These are phyloP conservation scores for Ceratobasidium sp. DNA, from an alignment of 1,284 basidiomycete species.

Conservation along the genomic window DNA sequence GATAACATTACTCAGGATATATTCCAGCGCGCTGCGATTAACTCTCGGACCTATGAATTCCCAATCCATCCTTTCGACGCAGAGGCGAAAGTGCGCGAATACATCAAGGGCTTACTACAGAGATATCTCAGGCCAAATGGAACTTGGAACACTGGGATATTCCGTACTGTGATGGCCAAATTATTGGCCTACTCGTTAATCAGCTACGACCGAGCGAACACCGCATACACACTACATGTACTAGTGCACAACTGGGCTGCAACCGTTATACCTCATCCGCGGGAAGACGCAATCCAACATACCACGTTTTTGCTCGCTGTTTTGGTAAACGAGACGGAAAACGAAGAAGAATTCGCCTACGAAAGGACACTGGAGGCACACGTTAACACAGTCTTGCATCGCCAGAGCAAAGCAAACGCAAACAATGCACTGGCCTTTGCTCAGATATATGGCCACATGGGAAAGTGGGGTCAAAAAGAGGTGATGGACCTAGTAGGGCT, in stretches of 20 bases:
- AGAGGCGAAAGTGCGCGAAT: neutral
- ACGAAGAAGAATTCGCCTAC: neutral
- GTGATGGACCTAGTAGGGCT: neutral
- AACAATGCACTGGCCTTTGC: conserved; percentile 2
- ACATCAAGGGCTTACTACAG: neutral
- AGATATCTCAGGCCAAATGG: neutral
- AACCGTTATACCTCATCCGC: neutral
- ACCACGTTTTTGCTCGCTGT: neutral
- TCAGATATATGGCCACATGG: neutral
- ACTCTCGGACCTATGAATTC: neutral
- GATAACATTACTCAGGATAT: neutral
- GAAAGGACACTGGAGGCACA: neutral
- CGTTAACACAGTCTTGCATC: neutral
- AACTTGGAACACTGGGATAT: neutral
- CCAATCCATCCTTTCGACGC: neutral
- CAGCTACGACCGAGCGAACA: conserved; percentile 8
- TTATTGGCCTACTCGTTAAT: conserved; percentile 4
- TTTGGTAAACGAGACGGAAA: neutral
- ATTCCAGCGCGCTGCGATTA: conserved; percentile 5
- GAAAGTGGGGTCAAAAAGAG: neutral
- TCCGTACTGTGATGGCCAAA: neutral
- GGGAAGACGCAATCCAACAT: neutral
- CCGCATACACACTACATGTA: neutral
- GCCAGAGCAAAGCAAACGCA: no score
- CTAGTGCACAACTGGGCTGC: conserved; percentile 9